Percentiles rank a stretch among this genome's conserved stretches.
phyloP scores from a whole-genome alignment of 2,329 filamentous ascomycete species.

The Pseudogymnoascus sp. region DNA sequence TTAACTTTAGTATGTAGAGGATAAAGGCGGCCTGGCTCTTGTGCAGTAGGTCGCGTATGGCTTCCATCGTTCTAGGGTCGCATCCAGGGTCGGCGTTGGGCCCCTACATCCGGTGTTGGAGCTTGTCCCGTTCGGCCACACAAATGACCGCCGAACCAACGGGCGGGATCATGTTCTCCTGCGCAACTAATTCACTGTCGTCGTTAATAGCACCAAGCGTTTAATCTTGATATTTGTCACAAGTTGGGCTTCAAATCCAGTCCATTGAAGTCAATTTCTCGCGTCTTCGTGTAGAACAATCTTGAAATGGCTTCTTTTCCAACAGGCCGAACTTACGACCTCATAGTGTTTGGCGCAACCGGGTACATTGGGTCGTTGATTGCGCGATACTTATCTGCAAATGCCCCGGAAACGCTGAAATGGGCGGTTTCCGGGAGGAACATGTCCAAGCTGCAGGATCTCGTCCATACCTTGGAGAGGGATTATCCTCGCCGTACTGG shows the following conservation, averaged over 20 bases:
- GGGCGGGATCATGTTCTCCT: not conserved
- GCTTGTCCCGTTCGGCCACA: not conserved
- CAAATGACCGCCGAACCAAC: not conserved
- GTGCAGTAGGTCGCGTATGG: not conserved
- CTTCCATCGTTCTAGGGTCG: not conserved
- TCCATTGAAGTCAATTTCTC: not conserved
- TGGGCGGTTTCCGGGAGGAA: slow-evolving; percentile 87
- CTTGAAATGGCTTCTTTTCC: not conserved
- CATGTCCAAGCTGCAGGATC: slow-evolving; percentile 44
- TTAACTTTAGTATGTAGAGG: too few species aligned
- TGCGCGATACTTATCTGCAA: slow-evolving; percentile 63
- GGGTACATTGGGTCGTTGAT: slow-evolving; percentile 79
- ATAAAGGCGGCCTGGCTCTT: too few species aligned
- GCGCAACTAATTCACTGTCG: not conserved
- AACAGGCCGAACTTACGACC: slow-evolving; percentile 43
- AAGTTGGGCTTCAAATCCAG: not conserved
- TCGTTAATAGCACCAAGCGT: not conserved
- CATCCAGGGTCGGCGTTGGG: not conserved
- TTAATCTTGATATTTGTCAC: not conserved
- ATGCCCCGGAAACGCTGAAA: slow-evolving; percentile 66
- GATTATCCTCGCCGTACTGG: not conserved
- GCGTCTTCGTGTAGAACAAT: not conserved
- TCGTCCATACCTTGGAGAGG: not conserved
- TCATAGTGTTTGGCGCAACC: slow-evolving; percentile 58
- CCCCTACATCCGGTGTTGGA: not conserved